Percentiles rank a stretch among this genome's conserved stretches.
Conservation (phyloP, 1,284 basidiomycete genomes). For the Meira nashicola region DNA sequence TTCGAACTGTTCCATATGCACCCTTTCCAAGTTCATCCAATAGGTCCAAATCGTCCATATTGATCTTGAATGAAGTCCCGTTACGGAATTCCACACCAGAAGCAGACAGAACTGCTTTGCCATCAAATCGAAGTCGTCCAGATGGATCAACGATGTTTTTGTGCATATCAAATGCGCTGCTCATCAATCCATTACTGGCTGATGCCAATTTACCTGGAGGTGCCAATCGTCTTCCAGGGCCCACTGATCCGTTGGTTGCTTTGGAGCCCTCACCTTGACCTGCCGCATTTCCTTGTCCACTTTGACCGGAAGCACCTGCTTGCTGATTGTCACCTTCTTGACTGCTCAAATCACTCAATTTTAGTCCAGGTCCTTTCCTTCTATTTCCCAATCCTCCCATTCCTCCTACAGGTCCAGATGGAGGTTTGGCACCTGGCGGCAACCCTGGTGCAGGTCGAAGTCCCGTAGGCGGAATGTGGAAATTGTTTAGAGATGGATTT, state of each 20-base stretch:
- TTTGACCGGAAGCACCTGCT: conserved; percentile 3
- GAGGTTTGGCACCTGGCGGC: conserved; percentile 13
- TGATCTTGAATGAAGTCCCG: conserved; percentile 87
- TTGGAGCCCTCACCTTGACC: conserved; percentile 34
- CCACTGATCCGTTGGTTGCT: conserved; percentile 32
- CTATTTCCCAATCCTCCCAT: conserved; percentile 58
- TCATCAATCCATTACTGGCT: conserved; percentile 56
- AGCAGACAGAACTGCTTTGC: conserved; percentile 87
- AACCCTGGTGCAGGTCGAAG: conserved; percentile 2
- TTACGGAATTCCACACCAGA: conserved; percentile 91
- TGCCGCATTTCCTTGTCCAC: conserved; percentile 21
- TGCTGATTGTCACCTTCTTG: conserved; percentile 7
- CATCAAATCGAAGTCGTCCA: conserved; percentile 84
- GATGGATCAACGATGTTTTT: conserved; percentile 92
- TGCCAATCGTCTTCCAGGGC: conserved; percentile 53
- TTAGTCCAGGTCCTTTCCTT: conserved; percentile 57
- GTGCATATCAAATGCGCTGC: conserved; percentile 85
- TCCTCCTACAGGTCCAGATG: neutral
- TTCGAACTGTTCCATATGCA: conserved; percentile 95
- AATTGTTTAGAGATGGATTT: neutral
- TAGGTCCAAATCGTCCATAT: conserved; percentile 88
- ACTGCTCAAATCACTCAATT: conserved; percentile 3
- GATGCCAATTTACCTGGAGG: conserved; percentile 54
- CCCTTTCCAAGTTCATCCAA: conserved; percentile 83
- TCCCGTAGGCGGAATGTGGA: neutral